Conservation (phyloP, 2,329 filamentous ascomycete genomes). For the Trichoderma aggressivum region DNA sequence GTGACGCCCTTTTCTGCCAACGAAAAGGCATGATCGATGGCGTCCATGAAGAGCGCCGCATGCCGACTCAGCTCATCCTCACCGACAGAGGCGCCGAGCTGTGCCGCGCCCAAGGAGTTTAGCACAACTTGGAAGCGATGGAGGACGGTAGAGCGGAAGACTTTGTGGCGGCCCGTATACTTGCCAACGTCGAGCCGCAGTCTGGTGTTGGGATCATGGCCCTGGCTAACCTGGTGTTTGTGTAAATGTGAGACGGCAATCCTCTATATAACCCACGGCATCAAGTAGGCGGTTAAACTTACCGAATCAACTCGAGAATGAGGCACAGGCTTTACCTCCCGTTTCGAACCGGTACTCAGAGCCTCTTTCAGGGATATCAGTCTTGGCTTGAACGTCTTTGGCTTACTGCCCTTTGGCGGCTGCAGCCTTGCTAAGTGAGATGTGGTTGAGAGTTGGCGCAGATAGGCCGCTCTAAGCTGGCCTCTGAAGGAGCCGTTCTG, state of each 20-base stretch:
- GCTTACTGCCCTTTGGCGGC: not conserved
- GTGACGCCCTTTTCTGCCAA: constrained; percentile 41
- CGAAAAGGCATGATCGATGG: constrained; percentile 44
- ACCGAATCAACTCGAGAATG: constrained; percentile 28
- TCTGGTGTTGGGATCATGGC: constrained; percentile 35
- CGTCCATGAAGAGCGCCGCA: constrained; percentile 42
- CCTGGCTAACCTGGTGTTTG: constrained; percentile 30
- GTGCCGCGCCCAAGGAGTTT: constrained; percentile 26
- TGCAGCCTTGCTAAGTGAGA: constrained; percentile 11
- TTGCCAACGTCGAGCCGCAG: constrained; percentile 28
- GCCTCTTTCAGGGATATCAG: not conserved
- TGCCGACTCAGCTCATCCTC: constrained; percentile 44
- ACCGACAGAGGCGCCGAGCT: constrained; percentile 28
- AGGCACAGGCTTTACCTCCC: constrained; percentile 1
- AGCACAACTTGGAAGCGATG: constrained; percentile 38
- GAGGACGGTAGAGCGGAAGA: constrained; percentile 36
- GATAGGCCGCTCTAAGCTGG: constrained; percentile 21
- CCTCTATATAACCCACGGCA: not conserved
- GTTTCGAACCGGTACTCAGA: not conserved
- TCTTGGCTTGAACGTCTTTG: not conserved
- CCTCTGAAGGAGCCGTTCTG: constrained; percentile 27
- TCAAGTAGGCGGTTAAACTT: constrained; percentile 18
- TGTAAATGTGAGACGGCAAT: not conserved
- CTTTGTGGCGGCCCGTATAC: constrained; percentile 29
- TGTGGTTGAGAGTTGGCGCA: constrained; percentile 28